Evolutionary conservation across 352 stramenopile genomes (phyloP).

Genomic region (Phytophthora pisi): DNA sequence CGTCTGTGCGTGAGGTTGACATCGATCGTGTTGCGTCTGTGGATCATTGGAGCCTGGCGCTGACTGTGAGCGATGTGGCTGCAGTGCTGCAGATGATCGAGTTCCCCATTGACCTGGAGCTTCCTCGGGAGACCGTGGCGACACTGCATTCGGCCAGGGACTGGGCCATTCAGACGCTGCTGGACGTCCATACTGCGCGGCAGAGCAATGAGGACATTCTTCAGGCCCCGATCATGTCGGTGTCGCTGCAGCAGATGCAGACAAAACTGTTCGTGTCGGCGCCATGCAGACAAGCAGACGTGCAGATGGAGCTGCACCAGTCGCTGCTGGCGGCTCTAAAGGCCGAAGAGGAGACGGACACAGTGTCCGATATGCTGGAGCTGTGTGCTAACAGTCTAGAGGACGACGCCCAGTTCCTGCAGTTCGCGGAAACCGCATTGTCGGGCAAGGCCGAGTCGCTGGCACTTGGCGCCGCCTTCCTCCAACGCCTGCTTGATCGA

Average conservation of each 20-base stretch:
- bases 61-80: conserved; percentile 1
- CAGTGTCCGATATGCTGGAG: conserved; percentile 35
- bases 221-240: conserved; percentile 9
- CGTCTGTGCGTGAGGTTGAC: conserved; percentile 33
- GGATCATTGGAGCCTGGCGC: neutral
- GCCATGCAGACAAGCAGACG: conserved; percentile 22
- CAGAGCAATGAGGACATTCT: neutral
- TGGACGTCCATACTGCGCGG: conserved; percentile 22
- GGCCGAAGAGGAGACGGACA: conserved; percentile 11
- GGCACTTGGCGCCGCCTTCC: conserved; percentile 28
- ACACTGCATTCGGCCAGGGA: conserved; percentile 26
- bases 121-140: conserved; percentile 20
- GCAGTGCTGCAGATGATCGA: conserved; percentile 57
- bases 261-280: conserved; percentile 40
- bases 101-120: conserved; percentile 30
- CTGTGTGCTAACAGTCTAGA: conserved; percentile 27
- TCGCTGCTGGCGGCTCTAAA: conserved; percentile 30
- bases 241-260: conserved; percentile 44
- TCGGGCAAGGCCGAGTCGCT: conserved; percentile 22
- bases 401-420: conserved; percentile 39
- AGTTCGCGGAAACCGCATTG: conserved; percentile 34
- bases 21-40: neutral
- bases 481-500: conserved; percentile 32
- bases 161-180: conserved; percentile 53
- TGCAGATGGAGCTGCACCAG: conserved; percentile 39